Conservation (phyloP, 306 rosid species). For the Canavalia ensiformis region DNA sequence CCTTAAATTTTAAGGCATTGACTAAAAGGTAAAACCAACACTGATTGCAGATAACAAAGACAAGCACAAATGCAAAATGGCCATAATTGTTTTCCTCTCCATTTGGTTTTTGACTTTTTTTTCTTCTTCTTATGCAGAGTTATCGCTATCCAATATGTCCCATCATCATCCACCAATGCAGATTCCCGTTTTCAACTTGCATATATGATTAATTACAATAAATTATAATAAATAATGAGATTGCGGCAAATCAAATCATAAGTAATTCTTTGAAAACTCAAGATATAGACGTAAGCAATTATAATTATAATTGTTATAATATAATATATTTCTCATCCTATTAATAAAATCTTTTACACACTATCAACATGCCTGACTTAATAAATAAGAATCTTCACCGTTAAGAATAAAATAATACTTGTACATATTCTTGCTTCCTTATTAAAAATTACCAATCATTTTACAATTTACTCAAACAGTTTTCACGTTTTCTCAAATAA, state of each 20-base stretch:
- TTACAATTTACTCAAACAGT: not conserved
- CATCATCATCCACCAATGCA: not conserved
- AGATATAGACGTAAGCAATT: not conserved
- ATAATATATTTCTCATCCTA: no score
- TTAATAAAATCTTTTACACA: no score
- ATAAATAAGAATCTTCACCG: not conserved
- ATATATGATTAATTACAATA: not conserved
- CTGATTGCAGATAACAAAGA: not conserved
- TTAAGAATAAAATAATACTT: not conserved
- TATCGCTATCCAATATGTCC: not conserved
- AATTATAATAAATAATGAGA: not conserved
- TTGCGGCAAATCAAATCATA: not conserved
- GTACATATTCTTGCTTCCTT: not conserved
- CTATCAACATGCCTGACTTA: no score
- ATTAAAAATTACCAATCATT: not conserved
- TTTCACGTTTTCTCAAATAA: no score
- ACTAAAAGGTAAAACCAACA: not conserved
- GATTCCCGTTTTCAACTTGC: not conserved
- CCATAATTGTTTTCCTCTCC: not conserved
- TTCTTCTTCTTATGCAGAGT: not conserved
- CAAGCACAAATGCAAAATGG: no score
- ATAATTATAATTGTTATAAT: no score
- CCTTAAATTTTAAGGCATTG: constrained; percentile 12
- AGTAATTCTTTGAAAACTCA: not conserved
- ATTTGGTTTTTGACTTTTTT: not conserved